Conservation (phyloP, 148 eudicot genomes). For the Amaranthus hypochondriacus region DNA sequence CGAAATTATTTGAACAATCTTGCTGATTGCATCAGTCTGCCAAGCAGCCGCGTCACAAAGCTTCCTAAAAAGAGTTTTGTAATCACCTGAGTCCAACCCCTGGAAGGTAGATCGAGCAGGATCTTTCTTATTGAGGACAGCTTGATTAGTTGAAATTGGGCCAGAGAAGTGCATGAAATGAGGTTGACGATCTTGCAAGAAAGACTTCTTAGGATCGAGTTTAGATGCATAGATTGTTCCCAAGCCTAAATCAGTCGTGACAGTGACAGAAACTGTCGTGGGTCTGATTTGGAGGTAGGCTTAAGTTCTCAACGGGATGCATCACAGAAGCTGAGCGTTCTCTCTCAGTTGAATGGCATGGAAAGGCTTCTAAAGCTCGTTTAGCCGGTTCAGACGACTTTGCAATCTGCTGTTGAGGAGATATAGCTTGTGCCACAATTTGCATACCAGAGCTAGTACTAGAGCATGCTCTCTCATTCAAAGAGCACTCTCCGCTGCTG, state of each 20-base stretch:
- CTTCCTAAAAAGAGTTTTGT: slow-evolving; percentile 43
- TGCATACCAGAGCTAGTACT: slow-evolving; percentile 31
- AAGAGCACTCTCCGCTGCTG: slow-evolving; percentile 30
- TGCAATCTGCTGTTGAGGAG: slow-evolving; percentile 18
- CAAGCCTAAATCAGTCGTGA: slow-evolving; percentile 73
- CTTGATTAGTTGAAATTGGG: slow-evolving; percentile 27
- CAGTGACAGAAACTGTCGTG: slow-evolving; percentile 45
- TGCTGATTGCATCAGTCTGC: slow-evolving; percentile 48
- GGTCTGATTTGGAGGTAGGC: slow-evolving; percentile 25
- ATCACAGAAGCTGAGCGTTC: slow-evolving; percentile 14
- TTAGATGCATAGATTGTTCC: slow-evolving; percentile 43
- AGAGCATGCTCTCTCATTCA: slow-evolving; percentile 34
- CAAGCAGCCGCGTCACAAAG: slow-evolving; percentile 41
- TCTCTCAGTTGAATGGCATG: slow-evolving; percentile 16
- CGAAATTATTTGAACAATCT: slow-evolving; percentile 38
- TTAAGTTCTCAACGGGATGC: slow-evolving; percentile 14
- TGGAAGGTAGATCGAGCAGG: slow-evolving; percentile 22
- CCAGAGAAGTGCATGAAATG: slow-evolving; percentile 22
- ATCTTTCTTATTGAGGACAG: slow-evolving; percentile 21
- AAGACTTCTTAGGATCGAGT: slow-evolving; percentile 21
- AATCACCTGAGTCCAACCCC: slow-evolving; percentile 38
- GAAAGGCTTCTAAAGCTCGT: slow-evolving; percentile 20
- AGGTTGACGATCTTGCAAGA: slow-evolving; percentile 19
- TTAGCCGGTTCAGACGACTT: slow-evolving; percentile 17
- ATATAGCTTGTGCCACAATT: slow-evolving; percentile 22